Percentiles rank a stretch among this genome's conserved stretches.
Evolutionary conservation across 441 rosid genomes (phyloP).

Genomic region (Jatropha multifida): DNA sequence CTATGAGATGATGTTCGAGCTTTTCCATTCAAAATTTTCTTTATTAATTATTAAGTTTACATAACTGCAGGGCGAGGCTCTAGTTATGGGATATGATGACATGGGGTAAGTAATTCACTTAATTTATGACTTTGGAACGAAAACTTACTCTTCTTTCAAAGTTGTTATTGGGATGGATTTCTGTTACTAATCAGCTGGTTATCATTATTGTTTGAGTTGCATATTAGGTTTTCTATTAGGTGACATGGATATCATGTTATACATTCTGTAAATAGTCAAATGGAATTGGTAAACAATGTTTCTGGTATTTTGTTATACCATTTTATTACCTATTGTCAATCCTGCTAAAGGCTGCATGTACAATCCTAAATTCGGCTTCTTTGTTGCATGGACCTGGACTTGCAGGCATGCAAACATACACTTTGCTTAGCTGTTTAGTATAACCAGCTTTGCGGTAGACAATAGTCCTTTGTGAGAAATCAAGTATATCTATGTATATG

Average conservation of each 20-base stretch:
- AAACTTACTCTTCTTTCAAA: conserved; percentile 7
- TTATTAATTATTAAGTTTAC: conserved; percentile 29
- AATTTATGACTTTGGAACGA: conserved; percentile 9
- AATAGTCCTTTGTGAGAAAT: background rate
- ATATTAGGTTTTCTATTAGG: background rate
- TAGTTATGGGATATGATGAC: conserved; percentile 98
- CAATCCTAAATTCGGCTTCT: background rate
- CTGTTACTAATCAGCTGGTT: background rate
- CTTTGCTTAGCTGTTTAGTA: background rate
- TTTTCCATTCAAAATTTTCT: conserved; percentile 7
- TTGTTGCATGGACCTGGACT: background rate
- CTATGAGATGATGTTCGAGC: background rate
- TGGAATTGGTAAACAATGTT: background rate
- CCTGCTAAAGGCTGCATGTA: background rate
- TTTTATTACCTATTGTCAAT: background rate
- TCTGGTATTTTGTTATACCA: background rate
- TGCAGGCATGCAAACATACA: background rate
- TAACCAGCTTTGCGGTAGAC: background rate
- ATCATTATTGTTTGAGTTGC: background rate
- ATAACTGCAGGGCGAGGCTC: conserved; percentile 89
- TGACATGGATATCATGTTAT: background rate
- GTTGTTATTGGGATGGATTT: background rate
- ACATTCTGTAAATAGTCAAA: background rate
- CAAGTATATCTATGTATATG: background rate
- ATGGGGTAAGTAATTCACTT: conserved; percentile 76